These are phyloP conservation scores for Botrytis elliptica DNA, from an alignment of 2,329 filamentous ascomycete genomes.

Conservation along the genomic window DNA sequence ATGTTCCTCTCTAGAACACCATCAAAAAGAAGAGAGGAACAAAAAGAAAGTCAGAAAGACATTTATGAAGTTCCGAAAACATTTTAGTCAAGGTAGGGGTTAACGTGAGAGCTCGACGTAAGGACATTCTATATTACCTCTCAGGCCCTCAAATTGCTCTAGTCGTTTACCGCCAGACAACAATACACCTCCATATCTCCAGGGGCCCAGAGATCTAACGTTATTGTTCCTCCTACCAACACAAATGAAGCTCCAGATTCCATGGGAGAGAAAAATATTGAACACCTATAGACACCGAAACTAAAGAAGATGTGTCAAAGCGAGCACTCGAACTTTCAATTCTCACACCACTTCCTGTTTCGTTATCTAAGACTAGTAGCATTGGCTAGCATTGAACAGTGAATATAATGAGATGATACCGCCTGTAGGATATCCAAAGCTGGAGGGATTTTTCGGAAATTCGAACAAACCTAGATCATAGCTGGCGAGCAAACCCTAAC, in stretches of 20 bases:
- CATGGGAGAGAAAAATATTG: not conserved
- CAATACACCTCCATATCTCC: not conserved
- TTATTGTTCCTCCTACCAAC: not conserved
- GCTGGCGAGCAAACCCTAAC: not conserved
- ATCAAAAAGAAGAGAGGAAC: not conserved
- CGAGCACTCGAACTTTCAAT: not conserved
- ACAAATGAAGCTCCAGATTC: not conserved
- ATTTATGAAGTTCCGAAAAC: not conserved
- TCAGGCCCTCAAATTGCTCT: not conserved
- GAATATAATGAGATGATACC: not conserved
- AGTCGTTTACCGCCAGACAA: not conserved
- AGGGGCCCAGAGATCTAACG: not conserved
- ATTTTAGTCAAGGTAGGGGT: not conserved
- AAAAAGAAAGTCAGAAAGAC: too few relatives aligned
- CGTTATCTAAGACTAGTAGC: not conserved
- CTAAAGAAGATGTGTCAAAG: not conserved
- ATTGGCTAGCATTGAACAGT: not conserved
- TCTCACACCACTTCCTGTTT: not conserved
- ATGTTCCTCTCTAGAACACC: not conserved
- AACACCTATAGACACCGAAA: not conserved
- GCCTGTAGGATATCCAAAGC: not conserved
- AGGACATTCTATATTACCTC: not conserved
- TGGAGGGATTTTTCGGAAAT: too few relatives aligned
- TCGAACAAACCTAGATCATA: not conserved
- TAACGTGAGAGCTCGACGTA: not conserved